Evolutionary conservation across 1,284 basidiomycete species (phyloP), one percentile per base, ranked within the genome.

Genomic region (Microbotryomycetes sp.): DNA sequence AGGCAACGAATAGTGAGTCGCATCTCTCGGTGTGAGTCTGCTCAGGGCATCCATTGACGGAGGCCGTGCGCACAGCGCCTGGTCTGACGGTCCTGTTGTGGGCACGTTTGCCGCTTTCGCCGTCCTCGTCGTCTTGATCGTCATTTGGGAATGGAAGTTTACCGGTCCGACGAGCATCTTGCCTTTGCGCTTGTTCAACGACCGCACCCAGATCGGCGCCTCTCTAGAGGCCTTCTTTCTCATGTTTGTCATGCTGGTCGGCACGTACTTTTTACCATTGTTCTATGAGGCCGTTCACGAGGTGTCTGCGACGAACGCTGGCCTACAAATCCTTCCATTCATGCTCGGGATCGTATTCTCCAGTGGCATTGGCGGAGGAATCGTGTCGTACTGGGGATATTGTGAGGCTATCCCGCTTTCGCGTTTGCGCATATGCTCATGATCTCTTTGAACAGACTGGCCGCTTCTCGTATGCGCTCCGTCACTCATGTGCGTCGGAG

Each of bases 281-380:
- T 79, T 75, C 72, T 79, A 63, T 68, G 73, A 60, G 52, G 67
- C 53, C 1, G 16, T 27, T 29, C 21, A 47, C 9, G 11, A 41
- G 18, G 48, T 73, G 56, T 68, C 73, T 5, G 75, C 79, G 0
- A 77, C 77, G 26, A 71, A 76, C 50, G 74, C 74, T 1, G 79
- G 80, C 31, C 76, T 81, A 60, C 74, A 77, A 61, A 78, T 80
- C 59, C 73, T 80, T 9, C 75, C 78, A 0, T 79, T 78, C 73
- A 76, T 79, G 77, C 41, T 63, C 50, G 52, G 59, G 2, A 70
- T 75, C 28, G 77, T 78, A 57, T 56, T 78, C 23, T 73, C 70
- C 27, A 75, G 76, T 30, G 76, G 77, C 61, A 56, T 75, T 53
- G 70, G 72, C 1, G 78, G 78, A 18, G 76, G 71, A 5, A 27